Base-by-base conservation (phyloP, 305 asterid species). In the Lippia alba region DNA sequence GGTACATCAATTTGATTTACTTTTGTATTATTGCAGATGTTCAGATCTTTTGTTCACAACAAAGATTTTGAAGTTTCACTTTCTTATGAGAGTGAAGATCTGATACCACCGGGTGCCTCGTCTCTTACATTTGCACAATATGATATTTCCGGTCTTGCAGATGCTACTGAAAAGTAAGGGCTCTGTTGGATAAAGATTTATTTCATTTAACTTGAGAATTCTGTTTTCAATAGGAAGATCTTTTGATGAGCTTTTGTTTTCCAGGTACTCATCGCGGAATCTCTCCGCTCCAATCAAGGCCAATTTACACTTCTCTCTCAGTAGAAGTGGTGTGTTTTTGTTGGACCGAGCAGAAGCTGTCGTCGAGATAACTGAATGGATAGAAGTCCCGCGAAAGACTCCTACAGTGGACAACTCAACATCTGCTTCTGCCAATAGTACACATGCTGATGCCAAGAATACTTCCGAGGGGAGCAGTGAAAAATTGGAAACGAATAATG, bases 331-430 rank as follows among this genome's bases (percentile, higher is more conserved):
- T 61, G 74, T 83, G 69, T 83, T 95, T 71, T 74, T 85, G 32
- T 85, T 95, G 84, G 99, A 95, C 67, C 88, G 98, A 53, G 96
- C 96, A 45, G 97, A 95, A 82, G 96, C 98, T 67, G 91, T 90
- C 41, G 61, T 95, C 61, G 99, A 95, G 76, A 90, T 92, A 83
- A 86, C 95, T 51, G 98, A 95, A 81, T 95, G 99, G 99, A 94
- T 95, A 34, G 99, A 95, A 78, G 92, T 92, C 66, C 97, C 97
- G 33, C 76, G 84, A 72, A 95, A 89, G 88, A 87, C 89, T 87
- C 80, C 89, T 69, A 87, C 98, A 15, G 84, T 73, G 45, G 93
- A 92, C 75, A 91, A 89, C 82, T 83, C 97, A 64, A 87, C 95
- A 63, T 82, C 91, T 73, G 77, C 92, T 75, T 72, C 85, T 75